Base-by-base conservation (phyloP, 1,284 basidiomycete genomes). In the Puccinia coronata region DNA sequence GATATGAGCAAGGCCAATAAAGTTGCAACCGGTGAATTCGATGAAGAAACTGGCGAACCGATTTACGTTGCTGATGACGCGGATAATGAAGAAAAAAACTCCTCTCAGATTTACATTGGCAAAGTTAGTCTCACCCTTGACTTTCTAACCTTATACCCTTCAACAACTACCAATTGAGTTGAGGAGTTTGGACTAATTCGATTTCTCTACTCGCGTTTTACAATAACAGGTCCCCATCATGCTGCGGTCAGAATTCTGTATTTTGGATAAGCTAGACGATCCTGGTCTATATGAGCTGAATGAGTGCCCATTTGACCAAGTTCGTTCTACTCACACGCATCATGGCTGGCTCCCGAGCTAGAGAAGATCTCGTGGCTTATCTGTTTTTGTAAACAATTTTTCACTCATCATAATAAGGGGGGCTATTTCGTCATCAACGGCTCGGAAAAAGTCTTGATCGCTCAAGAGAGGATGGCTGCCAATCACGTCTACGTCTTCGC, bases 391-490 rank as follows among this genome's bases (percentile, higher is more conserved):
- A 16, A 72, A 51, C 25, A 73, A 49, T 47, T 51, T 69, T 34
- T 2, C n/a, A 73, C 18, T 28, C 47, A 72, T n/a, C n/a, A n/a
- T n/a, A n/a, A n/a, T n/a, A 85, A 94, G 79, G 96, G 96, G 86
- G 96, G 96, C 82, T 99, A 99, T 87, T 99, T 99, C 87, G 94
- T 99, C 87, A 98, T 99, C 88, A 99, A 98, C 85, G 96, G 96
- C 39, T 99, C 97, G 0, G 96, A 99, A 87, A 99, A 99, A 87
- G 96, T 99, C 39, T 89, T 99, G 83, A 99, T 99, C 87, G 96
- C 97, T 0, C 96, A 99, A 86, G 96, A 99, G 87, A 91, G 97
- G 76, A 99, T 99, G 96, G 96, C 97, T 12, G 96, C 95, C 57
- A 99, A 99, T 87, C 96, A 98, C 85, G 97, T 99, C 84, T 99